These are phyloP conservation scores for Tetradesmus lagerheimii DNA, from an alignment of 139 green algal species.

Conservation along the genomic window DNA sequence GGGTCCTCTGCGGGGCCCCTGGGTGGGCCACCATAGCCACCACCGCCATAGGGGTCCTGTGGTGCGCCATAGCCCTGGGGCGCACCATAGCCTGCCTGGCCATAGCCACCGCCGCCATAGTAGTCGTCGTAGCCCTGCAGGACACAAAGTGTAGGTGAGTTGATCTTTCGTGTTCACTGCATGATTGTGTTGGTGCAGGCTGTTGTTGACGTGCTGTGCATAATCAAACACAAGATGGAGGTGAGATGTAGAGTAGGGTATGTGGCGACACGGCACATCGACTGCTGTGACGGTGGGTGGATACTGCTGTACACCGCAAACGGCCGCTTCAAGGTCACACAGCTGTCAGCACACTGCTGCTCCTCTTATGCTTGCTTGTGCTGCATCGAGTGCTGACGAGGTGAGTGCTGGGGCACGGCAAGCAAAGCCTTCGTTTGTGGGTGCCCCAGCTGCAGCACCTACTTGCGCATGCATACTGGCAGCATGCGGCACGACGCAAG, in stretches of 20 bases:
- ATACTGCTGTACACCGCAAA: no score
- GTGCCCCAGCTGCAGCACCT: not conserved
- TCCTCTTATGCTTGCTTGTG: no score
- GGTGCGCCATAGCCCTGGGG: conserved; percentile 21
- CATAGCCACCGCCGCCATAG: conserved; percentile 52
- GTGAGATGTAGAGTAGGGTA: no score
- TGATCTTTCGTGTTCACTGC: not conserved
- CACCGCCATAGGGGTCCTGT: conserved; percentile 34
- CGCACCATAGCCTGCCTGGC: not conserved
- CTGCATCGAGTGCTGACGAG: no score
- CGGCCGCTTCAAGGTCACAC: no score
- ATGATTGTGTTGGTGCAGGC: not conserved
- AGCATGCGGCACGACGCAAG: not conserved
- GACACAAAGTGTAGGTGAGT: not conserved
- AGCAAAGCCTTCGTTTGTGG: no score
- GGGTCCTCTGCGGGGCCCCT: conserved; percentile 55
- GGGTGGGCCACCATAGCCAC: conserved; percentile 38
- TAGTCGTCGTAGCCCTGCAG: conserved; percentile 20
- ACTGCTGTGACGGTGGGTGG: no score
- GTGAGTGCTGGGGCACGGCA: no score
- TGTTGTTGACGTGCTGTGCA: not conserved
- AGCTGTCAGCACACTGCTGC: no score
- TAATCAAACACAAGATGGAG: no score
- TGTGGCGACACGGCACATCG: no score
- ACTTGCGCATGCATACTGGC: not conserved